Conservation (phyloP, 1,139 yeast species). For the Protomyces arabidopsidicola region DNA sequence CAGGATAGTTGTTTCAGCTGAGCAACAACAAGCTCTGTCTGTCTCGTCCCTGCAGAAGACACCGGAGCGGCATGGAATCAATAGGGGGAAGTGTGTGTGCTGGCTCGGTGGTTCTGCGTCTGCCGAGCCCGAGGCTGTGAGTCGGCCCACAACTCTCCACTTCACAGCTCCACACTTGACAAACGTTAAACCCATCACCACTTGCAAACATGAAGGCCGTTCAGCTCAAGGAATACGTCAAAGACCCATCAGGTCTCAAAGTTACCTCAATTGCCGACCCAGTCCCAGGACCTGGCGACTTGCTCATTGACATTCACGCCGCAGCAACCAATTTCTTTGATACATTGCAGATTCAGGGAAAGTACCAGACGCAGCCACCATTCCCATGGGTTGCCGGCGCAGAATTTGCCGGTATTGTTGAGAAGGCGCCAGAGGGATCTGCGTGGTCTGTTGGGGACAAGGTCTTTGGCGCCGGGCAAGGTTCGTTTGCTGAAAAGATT, state of each 20-base stretch:
- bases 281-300: slow-evolving; percentile 24
- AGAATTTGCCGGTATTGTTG: slow-evolving; percentile 28
- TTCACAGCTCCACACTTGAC: too few relatives aligned
- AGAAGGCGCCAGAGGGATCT: slow-evolving; percentile 12
- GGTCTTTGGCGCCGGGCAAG: slow-evolving; percentile 27
- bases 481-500: slow-evolving; percentile 24
- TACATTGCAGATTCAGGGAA: slow-evolving; percentile 30
- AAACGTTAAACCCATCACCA: too few relatives aligned
- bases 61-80: too few relatives aligned
- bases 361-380: slow-evolving; percentile 31
- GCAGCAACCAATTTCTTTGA: slow-evolving; percentile 31
- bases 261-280: slow-evolving; percentile 26
- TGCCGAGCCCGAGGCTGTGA: too few relatives aligned
- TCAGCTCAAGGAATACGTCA: slow-evolving; percentile 26
- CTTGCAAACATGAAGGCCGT: slow-evolving; percentile 18
- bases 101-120: too few relatives aligned
- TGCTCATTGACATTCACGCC: slow-evolving; percentile 29
- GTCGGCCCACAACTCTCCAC: too few relatives aligned
- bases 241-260: slow-evolving; percentile 10
- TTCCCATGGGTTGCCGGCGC: slow-evolving; percentile 31
- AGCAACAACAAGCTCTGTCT: too few relatives aligned
- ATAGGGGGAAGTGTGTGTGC: too few relatives aligned
- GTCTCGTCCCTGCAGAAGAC: too few relatives aligned
- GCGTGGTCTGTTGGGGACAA: slow-evolving; percentile 23
- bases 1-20: too few relatives aligned